Conservation (phyloP, 2,329 filamentous ascomycete genomes). For the Hypoxylon sp. region DNA sequence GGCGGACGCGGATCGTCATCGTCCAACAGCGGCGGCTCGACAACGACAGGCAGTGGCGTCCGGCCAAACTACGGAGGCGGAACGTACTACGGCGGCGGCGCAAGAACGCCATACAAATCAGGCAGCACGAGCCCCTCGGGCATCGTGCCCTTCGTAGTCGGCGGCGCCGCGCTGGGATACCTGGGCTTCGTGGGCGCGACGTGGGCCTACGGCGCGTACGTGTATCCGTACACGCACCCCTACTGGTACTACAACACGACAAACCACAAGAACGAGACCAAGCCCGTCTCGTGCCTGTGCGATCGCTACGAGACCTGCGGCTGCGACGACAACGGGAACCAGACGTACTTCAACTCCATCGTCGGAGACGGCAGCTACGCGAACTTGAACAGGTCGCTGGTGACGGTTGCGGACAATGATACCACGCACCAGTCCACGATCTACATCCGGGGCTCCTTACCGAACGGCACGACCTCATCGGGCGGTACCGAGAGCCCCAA, state of each 20-base stretch:
- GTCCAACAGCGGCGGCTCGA: slow-evolving; percentile 63
- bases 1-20: slow-evolving; percentile 46
- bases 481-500: slow-evolving; percentile 59
- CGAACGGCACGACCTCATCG: slow-evolving; percentile 72
- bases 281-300: slow-evolving; percentile 73
- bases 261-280: slow-evolving; percentile 67
- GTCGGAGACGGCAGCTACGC: slow-evolving; percentile 74
- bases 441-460: slow-evolving; percentile 80
- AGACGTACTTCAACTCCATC: slow-evolving; percentile 70
- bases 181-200: slow-evolving; percentile 72
- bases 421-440: slow-evolving; percentile 68
- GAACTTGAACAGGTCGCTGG: slow-evolving; percentile 70
- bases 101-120: slow-evolving; percentile 69
- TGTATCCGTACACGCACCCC: slow-evolving; percentile 64
- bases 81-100: slow-evolving; percentile 75
- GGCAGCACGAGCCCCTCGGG: slow-evolving; percentile 65
- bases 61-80: slow-evolving; percentile 71
- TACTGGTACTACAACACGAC: slow-evolving; percentile 64
- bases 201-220: slow-evolving; percentile 64
- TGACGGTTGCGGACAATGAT: slow-evolving; percentile 72
- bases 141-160: slow-evolving; percentile 64
- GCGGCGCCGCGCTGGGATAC: slow-evolving; percentile 63
- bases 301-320: slow-evolving; percentile 63
- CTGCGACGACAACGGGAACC: slow-evolving; percentile 73
- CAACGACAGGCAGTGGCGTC: slow-evolving; percentile 69